A percentile compares a stretch with the other conserved stretches of the same genome.
These are phyloP conservation scores for Colletotrichum tofieldiae DNA, from an alignment of 2,329 filamentous ascomycete species.

Conservation along the genomic window DNA sequence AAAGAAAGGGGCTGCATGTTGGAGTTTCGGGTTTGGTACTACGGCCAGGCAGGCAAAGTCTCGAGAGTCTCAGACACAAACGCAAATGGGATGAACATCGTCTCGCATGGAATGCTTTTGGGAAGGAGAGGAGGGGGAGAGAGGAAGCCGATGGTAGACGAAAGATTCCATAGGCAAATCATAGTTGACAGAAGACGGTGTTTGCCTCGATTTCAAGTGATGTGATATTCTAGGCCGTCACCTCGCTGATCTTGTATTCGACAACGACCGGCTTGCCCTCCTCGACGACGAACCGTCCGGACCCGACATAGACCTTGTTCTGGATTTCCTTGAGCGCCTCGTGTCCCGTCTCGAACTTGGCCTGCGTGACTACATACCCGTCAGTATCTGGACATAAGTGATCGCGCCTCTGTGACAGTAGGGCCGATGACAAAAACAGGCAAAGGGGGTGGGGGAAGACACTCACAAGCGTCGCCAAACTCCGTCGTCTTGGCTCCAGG, in stretches of 20 bases:
- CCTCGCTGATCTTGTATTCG: slow-evolving; percentile 62
- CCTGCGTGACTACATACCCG: slow-evolving; percentile 52
- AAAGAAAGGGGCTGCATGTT: slow-evolving; percentile 33
- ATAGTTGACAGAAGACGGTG: not conserved
- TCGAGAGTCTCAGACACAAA: slow-evolving; percentile 18
- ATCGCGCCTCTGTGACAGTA: not conserved
- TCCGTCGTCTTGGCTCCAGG: slow-evolving; percentile 56
- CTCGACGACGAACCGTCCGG: slow-evolving; percentile 58
- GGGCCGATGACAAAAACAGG: not conserved
- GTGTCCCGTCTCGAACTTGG: slow-evolving; percentile 57
- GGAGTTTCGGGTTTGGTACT: slow-evolving; percentile 42
- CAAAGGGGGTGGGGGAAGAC: too few species aligned
- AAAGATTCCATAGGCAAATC: slow-evolving; percentile 10
- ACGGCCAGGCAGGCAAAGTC: slow-evolving; percentile 33
- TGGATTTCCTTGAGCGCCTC: slow-evolving; percentile 54
- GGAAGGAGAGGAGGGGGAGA: not conserved
- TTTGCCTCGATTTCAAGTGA: not conserved
- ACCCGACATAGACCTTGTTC: slow-evolving; percentile 58
- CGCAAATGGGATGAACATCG: not conserved
- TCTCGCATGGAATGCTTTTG: slow-evolving; percentile 11
- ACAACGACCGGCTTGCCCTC: slow-evolving; percentile 53
- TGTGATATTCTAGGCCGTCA: slow-evolving; percentile 44
- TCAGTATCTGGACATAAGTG: not conserved
- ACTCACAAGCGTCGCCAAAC: slow-evolving; percentile 58
- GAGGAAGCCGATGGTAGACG: slow-evolving; percentile 4